Percentiles rank a stretch among this genome's conserved stretches.
Evolutionary conservation across 1,284 basidiomycete species (phyloP).

Genomic region (Tausonia pullulans): DNA sequence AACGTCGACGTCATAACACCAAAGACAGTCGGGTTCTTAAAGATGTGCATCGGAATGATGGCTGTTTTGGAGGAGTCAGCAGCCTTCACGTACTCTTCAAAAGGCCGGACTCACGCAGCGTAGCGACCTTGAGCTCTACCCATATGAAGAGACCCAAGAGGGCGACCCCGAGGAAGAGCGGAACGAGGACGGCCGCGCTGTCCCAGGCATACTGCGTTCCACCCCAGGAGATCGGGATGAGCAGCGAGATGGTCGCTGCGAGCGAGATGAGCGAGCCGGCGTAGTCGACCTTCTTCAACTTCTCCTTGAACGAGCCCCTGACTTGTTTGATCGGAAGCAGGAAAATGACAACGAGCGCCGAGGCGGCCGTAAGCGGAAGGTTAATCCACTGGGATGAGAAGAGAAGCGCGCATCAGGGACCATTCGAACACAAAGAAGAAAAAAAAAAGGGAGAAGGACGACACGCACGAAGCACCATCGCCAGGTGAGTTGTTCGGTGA

Average conservation of each 20-base stretch:
- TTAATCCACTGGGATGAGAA: slow-evolving; percentile 43
- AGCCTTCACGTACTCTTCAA: slow-evolving; percentile 17
- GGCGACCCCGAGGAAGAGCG: slow-evolving; percentile 47
- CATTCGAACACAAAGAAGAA: slow-evolving; percentile 15
- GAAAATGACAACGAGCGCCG: slow-evolving; percentile 47
- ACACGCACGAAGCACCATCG: slow-evolving; percentile 30
- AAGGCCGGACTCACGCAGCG: slow-evolving; percentile 34
- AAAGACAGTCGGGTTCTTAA: slow-evolving; percentile 54
- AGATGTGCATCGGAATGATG: slow-evolving; percentile 61
- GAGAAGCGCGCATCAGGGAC: slow-evolving; percentile 44
- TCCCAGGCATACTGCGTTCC: slow-evolving; percentile 57
- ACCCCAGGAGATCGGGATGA: slow-evolving; percentile 64
- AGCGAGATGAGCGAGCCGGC: slow-evolving; percentile 50
- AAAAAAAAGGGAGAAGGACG: slow-evolving; percentile 9
- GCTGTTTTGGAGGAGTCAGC: background rate
- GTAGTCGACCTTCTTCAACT: slow-evolving; percentile 59
- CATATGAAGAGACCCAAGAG: slow-evolving; percentile 50
- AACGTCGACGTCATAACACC: slow-evolving; percentile 59
- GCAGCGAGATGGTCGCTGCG: slow-evolving; percentile 49
- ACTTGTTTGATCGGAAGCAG: slow-evolving; percentile 56
- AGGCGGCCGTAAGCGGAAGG: slow-evolving; percentile 41
- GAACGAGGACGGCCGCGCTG: slow-evolving; percentile 51
- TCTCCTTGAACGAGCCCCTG: slow-evolving; percentile 45
- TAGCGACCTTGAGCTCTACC: slow-evolving; percentile 59
- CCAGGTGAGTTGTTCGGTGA: slow-evolving; percentile 38